These are phyloP conservation scores for Aspergillus asperescens DNA, from an alignment of 495 filamentous ascomycete genomes.

Conservation along the genomic window DNA sequence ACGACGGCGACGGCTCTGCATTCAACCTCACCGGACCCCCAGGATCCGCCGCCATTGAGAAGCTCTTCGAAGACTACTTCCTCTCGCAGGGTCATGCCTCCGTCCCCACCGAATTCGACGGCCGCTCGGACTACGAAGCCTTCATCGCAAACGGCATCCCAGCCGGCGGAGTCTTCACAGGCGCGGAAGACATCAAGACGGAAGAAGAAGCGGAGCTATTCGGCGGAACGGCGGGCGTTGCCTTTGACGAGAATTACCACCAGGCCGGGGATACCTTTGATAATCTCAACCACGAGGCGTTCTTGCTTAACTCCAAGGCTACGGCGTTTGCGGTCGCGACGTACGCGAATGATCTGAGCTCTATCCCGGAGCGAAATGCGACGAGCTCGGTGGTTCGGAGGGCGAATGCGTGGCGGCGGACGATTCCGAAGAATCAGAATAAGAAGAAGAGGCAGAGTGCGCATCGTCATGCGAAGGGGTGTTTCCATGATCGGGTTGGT, in stretches of 20 bases:
- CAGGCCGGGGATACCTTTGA: constrained; percentile 48
- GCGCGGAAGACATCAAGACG: constrained; percentile 63
- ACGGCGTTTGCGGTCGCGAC: constrained; percentile 61
- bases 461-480: constrained; percentile 12
- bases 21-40: constrained; percentile 59
- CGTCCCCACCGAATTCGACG: constrained; percentile 53
- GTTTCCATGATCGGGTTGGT: background rate
- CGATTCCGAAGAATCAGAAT: background rate
- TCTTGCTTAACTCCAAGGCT: constrained; percentile 53
- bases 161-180: constrained; percentile 62
- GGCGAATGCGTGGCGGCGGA: background rate
- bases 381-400: constrained; percentile 5
- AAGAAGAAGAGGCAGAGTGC: constrained; percentile 9
- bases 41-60: constrained; percentile 59
- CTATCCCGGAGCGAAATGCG: constrained; percentile 26
- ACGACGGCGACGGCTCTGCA: constrained; percentile 62
- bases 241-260: constrained; percentile 63
- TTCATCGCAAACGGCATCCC: constrained; percentile 62
- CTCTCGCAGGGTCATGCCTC: constrained; percentile 32
- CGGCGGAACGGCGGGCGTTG: constrained; percentile 55
- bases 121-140: constrained; percentile 63
- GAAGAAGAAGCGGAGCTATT: constrained; percentile 50
- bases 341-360: constrained; percentile 51
- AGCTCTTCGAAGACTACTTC: constrained; percentile 59
- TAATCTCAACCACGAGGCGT: constrained; percentile 57